Base-by-base conservation (phyloP, 2,329 filamentous ascomycete genomes). In the Cercospora sp. region DNA sequence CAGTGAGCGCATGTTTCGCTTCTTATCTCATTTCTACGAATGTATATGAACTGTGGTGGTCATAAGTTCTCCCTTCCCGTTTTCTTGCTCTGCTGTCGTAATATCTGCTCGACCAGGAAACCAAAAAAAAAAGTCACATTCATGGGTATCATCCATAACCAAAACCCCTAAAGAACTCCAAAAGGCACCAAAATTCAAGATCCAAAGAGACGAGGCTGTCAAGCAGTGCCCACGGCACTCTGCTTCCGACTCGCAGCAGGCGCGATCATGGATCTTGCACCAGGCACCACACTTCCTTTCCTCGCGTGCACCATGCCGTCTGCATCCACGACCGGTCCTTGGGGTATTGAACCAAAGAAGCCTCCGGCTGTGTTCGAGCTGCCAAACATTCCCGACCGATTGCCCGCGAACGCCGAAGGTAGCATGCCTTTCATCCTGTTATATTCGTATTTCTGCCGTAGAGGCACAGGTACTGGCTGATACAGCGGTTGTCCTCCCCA, bases 401-500 rank as follows among this genome's bases (percentile, higher is more conserved):
- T 66, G 13, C 58, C 67, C 5, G 85, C 85, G 32, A 89, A 80
- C 0, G 87, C 87, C 69, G 86, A 86, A 5, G 83, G 84, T 37
- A 90, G 81, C 84, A 88, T 87, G 75, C 88, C 86, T 73, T 87
- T 88, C 81, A 89, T 86, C 45, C 88, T 85, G 40, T 89, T 85
- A 68, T 86, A 84, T 72, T 87, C 85, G 75, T 89, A 89, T 74
- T 88, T 89, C 28, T 76, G 75, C 59, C 77, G 75, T 53, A 82
- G 78, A 83, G 87, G 76, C 62, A 88, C 83, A 40, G 84, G 78
- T 2, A 82, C 81, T 61, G 91, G 89, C 7, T 89, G 88, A 30
- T 92, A 86, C 4, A 97, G 82, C 0, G 94, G 94, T 70, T 90
- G 89, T 0, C 94, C 94, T 53, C 89, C 89, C 74, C 75, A 78